phyloP scores from a whole-genome alignment of 2,329 filamentous ascomycete species.

The Monosporascus sp. region DNA sequence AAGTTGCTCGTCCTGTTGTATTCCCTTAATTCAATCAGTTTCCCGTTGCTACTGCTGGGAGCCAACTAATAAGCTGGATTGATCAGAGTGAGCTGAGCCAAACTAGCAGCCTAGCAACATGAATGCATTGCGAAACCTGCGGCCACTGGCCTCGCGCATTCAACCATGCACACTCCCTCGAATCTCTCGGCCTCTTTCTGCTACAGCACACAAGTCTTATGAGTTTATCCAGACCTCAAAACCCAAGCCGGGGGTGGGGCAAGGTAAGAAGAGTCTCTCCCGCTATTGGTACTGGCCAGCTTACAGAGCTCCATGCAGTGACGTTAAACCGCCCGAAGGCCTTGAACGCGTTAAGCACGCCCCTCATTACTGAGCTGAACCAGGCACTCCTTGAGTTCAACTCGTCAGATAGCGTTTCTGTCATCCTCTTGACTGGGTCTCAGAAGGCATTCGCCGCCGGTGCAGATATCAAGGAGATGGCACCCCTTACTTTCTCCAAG shows the following conservation, averaged over 20 bases:
- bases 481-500: conserved; percentile 77
- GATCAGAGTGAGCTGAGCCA: not conserved
- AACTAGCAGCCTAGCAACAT: conserved; percentile 25
- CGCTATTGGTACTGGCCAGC: conserved; percentile 1
- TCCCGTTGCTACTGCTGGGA: too few relatives aligned
- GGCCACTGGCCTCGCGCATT: conserved; percentile 56
- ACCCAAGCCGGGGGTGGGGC: conserved; percentile 82
- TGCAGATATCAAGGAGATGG: conserved; percentile 99
- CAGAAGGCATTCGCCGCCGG: conserved; percentile 90
- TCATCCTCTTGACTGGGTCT: conserved; percentile 83
- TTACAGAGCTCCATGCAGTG: conserved; percentile 47
- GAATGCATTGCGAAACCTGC: conserved; percentile 52
- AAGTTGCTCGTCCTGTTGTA: too few relatives aligned
- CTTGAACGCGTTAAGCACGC: conserved; percentile 87
- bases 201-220: conserved; percentile 47
- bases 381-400: conserved; percentile 68
- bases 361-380: conserved; percentile 87
- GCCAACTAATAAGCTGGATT: not conserved
- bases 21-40: not conserved
- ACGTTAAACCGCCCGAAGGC: conserved; percentile 92
- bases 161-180: conserved; percentile 52
- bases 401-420: conserved; percentile 60
- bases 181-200: conserved; percentile 47
- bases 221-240: conserved; percentile 78
- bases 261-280: conserved; percentile 51